Percentiles rank a stretch among this genome's conserved stretches.
These are phyloP conservation scores for Ustilago trichophora DNA, from an alignment of 1,284 basidiomycete species.

Conservation along the genomic window DNA sequence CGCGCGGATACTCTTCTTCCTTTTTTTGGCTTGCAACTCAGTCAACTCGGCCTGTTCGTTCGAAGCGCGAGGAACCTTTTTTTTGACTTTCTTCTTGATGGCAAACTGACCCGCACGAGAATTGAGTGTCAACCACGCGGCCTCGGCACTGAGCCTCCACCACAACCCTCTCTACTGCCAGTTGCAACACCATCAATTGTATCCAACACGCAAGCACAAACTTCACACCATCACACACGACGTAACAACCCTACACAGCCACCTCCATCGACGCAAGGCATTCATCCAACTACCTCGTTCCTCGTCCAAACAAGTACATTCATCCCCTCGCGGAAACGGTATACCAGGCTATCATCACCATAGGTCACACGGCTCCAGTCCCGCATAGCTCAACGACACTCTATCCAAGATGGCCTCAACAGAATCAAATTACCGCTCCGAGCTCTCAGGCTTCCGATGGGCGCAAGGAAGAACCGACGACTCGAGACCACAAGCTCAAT, in stretches of 20 bases:
- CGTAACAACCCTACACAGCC: no score
- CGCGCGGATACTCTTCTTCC: no score
- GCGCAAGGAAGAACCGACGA: slow-evolving; percentile 58
- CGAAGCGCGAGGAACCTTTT: slow-evolving; percentile 46
- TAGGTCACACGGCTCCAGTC: no score
- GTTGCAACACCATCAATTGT: not conserved
- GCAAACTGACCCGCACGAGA: slow-evolving; percentile 26
- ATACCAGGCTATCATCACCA: no score
- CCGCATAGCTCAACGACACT: no score
- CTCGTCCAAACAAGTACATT: no score
- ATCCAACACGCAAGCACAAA: not conserved
- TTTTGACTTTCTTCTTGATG: slow-evolving; percentile 22
- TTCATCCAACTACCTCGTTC: no score
- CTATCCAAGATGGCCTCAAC: slow-evolving; percentile 21
- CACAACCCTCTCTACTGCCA: no score
- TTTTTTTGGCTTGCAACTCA: no score
- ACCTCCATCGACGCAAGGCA: no score
- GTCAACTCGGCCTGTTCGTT: no score
- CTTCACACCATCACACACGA: not conserved
- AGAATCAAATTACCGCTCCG: slow-evolving; percentile 52
- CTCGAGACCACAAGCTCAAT: slow-evolving; percentile 25
- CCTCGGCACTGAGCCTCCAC: slow-evolving; percentile 15
- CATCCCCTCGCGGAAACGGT: no score
- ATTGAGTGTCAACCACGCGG: slow-evolving; percentile 2
- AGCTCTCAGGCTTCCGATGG: slow-evolving; percentile 58